Evolutionary conservation across 2,329 filamentous ascomycete species (phyloP).

Genomic region (Huntiella omanensis): DNA sequence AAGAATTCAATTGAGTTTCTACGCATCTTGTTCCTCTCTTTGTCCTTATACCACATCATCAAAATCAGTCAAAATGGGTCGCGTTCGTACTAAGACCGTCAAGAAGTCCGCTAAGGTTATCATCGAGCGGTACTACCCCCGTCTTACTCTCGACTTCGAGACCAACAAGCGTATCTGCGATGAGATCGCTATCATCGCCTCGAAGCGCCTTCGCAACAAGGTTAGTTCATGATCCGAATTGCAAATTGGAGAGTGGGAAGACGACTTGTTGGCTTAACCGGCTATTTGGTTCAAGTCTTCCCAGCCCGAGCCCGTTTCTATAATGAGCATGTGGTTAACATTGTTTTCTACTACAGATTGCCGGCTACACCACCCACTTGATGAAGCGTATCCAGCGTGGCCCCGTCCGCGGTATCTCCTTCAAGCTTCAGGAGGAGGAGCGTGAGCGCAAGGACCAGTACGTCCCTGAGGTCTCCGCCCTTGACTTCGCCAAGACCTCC

Average conservation of each 20-base stretch:
- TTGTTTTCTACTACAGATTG: slow-evolving; percentile 41
- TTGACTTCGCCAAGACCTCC: slow-evolving; percentile 90
- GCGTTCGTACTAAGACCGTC: slow-evolving; percentile 51
- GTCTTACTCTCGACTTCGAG: slow-evolving; percentile 98
- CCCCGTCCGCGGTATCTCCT: slow-evolving; percentile 98
- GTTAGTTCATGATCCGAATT: slow-evolving; percentile 23
- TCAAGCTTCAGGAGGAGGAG: slow-evolving; percentile 99
- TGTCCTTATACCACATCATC: slow-evolving; percentile 16
- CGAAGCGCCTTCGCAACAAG: slow-evolving; percentile 99
- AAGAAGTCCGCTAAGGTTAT: slow-evolving; percentile 92
- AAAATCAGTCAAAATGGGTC: slow-evolving; percentile 46
- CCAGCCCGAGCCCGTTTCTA: background rate
- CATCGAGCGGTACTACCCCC: slow-evolving; percentile 97
- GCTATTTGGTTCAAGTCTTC: background rate
- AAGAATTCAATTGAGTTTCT: background rate
- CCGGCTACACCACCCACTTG: slow-evolving; percentile 93
- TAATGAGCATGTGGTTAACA: background rate
- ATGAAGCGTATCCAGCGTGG: slow-evolving; percentile 99
- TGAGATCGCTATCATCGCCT: slow-evolving; percentile 98
- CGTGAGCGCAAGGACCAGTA: slow-evolving; percentile 99
- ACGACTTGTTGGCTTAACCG: background rate
- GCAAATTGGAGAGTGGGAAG: background rate
- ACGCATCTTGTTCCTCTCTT: slow-evolving; percentile 10
- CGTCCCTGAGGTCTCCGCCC: slow-evolving; percentile 94
- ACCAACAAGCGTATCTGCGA: slow-evolving; percentile 99